Evolutionary conservation across 176 grass and related monocot genomes (phyloP).

Genomic region (Tillandsia leiboldiana): DNA sequence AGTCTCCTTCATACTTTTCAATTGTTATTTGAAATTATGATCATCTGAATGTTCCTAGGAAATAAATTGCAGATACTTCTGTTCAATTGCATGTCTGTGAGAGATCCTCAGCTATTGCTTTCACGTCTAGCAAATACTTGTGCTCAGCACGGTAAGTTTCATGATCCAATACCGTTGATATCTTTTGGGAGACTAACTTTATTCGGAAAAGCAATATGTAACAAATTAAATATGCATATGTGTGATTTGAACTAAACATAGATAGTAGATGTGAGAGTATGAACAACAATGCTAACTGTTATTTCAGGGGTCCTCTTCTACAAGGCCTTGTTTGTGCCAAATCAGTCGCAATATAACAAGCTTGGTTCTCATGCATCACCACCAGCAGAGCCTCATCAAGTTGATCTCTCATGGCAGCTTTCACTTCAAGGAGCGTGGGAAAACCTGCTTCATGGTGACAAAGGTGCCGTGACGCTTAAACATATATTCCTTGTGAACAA

Average conservation of each 20-base stretch:
- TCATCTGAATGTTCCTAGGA: slow-evolving; percentile 12
- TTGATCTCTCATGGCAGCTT: slow-evolving; percentile 88
- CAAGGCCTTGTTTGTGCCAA: slow-evolving; percentile 84
- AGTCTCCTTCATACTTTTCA: neutral
- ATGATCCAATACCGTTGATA: slow-evolving; percentile 1
- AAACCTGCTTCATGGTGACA: slow-evolving; percentile 40
- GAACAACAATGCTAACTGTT: neutral
- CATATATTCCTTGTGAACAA: no score
- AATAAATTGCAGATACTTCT: slow-evolving; percentile 56
- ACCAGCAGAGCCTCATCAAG: slow-evolving; percentile 61
- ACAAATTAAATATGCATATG: neutral
- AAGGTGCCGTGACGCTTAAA: slow-evolving; percentile 33
- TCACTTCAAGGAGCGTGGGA: slow-evolving; percentile 78
- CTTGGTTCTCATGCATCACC: slow-evolving; percentile 59
- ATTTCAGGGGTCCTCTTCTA: slow-evolving; percentile 61
- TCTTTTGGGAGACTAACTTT: neutral
- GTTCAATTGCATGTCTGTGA: slow-evolving; percentile 99
- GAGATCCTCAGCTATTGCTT: slow-evolving; percentile 81
- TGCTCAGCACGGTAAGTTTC: slow-evolving; percentile 50
- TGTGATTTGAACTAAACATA: neutral
- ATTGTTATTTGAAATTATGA: neutral
- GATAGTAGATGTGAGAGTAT: neutral
- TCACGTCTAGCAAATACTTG: slow-evolving; percentile 54
- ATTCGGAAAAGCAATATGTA: neutral
- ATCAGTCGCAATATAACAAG: slow-evolving; percentile 85